Base-by-base conservation (phyloP, 345 rosid species). In the Trapa bicornis region DNA sequence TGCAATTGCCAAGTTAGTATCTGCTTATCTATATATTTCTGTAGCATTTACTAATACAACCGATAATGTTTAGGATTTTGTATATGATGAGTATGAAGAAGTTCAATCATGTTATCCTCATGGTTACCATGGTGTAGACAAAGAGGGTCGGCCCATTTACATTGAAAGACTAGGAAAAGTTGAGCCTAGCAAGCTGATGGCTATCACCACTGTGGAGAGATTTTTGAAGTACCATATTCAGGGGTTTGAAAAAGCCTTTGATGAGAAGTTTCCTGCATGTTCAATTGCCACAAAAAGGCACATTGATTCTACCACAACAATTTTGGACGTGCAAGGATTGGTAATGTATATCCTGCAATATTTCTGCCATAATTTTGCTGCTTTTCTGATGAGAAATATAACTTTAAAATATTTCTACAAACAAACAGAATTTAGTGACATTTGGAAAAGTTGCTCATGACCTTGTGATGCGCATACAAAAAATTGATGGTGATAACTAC, bases 401-500 rank as follows among this genome's bases (percentile, higher is more conserved):
- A 39, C 65, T 16, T 38, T 68, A 66, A 43, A 61, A 33, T 37
- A 45, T 72, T 62, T 71, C 68, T 61, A 15, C 69, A 41, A 66
- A 74, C 65, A 14, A 76, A 77, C 91, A 93, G 99, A 93, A 84
- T 71, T 84, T 87, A 81, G 80, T 93, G 89, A 90, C 86, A 80
- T 90, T 90, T 61, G 88, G 96, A 77, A 93, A 87, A 84, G 65
- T 83, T 78, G 97, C 99, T 43, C 92, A 87, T 74, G 99, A 90
- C 68, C 85, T 90, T 73, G 87, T 93, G 22, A 87, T 90, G 89
- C 92, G 84, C 56, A 86, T 93, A 78, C 99, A 93, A 81, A 90
- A 93, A 78, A 90, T 90, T 68, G 99, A 93, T 66, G 96, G 97
- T 35, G 99, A 93, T 73, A 93, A 93, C 88, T 93, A 93, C 67